These are phyloP conservation scores for Fusarium pininemorale DNA, from an alignment of 2,329 filamentous ascomycete genomes.

Conservation along the genomic window DNA sequence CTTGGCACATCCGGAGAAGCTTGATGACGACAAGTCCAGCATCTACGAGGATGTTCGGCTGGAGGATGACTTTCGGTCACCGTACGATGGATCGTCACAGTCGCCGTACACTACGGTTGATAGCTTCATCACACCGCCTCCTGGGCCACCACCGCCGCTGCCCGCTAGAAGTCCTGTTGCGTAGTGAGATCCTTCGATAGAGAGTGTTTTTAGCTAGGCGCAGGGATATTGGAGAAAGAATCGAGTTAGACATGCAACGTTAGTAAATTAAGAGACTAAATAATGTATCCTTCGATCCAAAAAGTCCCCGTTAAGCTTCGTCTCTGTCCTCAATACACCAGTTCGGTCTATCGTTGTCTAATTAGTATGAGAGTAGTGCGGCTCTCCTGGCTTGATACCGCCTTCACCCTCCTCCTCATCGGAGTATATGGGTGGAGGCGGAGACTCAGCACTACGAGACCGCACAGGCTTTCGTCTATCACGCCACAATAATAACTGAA, in stretches of 20 bases:
- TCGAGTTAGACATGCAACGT: not conserved
- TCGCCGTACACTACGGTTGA: not conserved
- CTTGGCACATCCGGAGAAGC: not conserved
- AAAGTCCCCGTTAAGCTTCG: not conserved
- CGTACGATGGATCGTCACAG: not conserved
- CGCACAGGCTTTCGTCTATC: not conserved
- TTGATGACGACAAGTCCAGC: slow-evolving; percentile 6
- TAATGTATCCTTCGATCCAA: not conserved
- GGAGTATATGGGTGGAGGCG: not conserved
- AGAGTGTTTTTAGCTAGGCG: not conserved
- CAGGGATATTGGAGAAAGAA: not conserved
- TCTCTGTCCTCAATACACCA: too few species aligned
- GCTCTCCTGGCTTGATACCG: not conserved
- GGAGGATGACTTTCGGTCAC: not conserved
- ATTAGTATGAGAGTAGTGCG: not conserved
- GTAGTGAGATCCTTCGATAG: not conserved
- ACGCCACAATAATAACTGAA: not conserved
- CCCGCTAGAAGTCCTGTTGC: slow-evolving; percentile 10
- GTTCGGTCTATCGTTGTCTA: not conserved
- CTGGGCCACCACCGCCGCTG: slow-evolving; percentile 14
- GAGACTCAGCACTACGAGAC: not conserved
- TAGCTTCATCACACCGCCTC: slow-evolving; percentile 3
- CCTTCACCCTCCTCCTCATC: not conserved
- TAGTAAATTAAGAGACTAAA: not conserved
- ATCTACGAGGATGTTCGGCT: slow-evolving; percentile 24